phyloP scores from a whole-genome alignment of 352 stramenopile species.

The Phytophthora melonis region DNA sequence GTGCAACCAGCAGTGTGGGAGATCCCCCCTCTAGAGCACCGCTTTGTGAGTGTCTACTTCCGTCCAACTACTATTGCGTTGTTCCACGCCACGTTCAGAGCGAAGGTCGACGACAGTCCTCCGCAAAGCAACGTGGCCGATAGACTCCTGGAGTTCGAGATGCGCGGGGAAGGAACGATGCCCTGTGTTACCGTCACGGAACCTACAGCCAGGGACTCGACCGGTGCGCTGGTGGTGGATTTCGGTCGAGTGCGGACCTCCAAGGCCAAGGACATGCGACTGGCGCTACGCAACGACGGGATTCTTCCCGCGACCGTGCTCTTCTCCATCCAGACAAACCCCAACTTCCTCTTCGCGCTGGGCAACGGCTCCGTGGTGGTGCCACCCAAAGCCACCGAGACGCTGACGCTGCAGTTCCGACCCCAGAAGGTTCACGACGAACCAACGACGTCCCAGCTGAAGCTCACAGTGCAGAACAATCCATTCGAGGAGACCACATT shows the following conservation, averaged over 20 bases:
- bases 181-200: constrained; percentile 91
- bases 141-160: constrained; percentile 87
- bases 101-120: constrained; percentile 84
- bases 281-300: constrained; percentile 92
- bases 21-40: constrained; percentile 94
- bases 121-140: constrained; percentile 33
- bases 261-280: constrained; percentile 68
- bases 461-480: constrained; percentile 93
- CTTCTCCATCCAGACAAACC: constrained; percentile 87
- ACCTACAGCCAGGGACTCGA: constrained; percentile 72
- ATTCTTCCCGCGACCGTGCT: constrained; percentile 92
- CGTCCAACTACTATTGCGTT: constrained; percentile 87
- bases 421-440: constrained; percentile 83
- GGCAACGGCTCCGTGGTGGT: constrained; percentile 84
- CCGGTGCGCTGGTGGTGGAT: constrained; percentile 73
- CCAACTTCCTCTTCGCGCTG: constrained; percentile 77
- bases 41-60: constrained; percentile 96
- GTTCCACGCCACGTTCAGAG: constrained; percentile 86
- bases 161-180: constrained; percentile 93
- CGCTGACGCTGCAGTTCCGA: constrained; percentile 83
- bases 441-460: constrained; percentile 55
- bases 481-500: constrained; percentile 89
- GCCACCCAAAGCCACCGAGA: constrained; percentile 66
- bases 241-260: constrained; percentile 85
- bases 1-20: constrained; percentile 93